Evolutionary conservation across 2,329 filamentous ascomycete species (phyloP).

Genomic region (Trichoderma gracile): DNA sequence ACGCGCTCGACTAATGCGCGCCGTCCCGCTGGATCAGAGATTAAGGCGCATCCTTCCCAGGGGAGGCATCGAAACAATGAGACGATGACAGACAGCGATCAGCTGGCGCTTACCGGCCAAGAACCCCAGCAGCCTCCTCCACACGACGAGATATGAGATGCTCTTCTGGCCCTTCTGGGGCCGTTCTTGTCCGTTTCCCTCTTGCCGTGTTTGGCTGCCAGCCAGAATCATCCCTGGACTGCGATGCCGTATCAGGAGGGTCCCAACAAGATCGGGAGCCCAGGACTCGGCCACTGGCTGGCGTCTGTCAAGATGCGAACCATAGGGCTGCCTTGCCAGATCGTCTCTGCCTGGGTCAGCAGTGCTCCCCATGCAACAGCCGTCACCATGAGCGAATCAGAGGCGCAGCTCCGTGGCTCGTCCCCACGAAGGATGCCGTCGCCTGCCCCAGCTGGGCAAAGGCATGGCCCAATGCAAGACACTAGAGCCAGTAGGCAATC

Average conservation of each 20-base stretch:
- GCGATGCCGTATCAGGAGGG: slow-evolving; percentile 17
- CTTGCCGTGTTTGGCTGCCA: slow-evolving; percentile 12
- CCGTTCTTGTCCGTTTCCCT: not conserved
- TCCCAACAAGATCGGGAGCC: slow-evolving; percentile 5
- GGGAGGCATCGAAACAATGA: slow-evolving; percentile 1
- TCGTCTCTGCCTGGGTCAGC: slow-evolving; percentile 33
- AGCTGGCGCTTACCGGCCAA: slow-evolving; percentile 11
- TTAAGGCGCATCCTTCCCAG: slow-evolving; percentile 9
- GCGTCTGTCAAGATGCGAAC: slow-evolving; percentile 21
- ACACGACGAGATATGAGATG: not conserved
- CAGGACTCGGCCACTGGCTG: slow-evolving; percentile 17
- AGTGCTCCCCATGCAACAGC: slow-evolving; percentile 35
- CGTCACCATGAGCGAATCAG: slow-evolving; percentile 38
- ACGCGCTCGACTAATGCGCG: slow-evolving; percentile 19
- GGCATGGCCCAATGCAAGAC: slow-evolving; percentile 11
- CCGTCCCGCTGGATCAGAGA: slow-evolving; percentile 23
- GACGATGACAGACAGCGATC: slow-evolving; percentile 15
- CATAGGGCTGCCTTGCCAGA: slow-evolving; percentile 28
- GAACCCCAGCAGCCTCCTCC: not conserved
- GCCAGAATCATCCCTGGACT: not conserved
- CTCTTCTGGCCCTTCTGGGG: not conserved
- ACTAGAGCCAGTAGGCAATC: slow-evolving; percentile 21
- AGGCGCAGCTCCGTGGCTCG: not conserved
- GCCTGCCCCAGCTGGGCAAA: slow-evolving; percentile 12
- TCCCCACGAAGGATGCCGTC: slow-evolving; percentile 25